A percentile compares a stretch with the other conserved stretches of the same genome.
These are phyloP conservation scores for Suhomyces sp. DNA, from an alignment of 805 yeast species.

Conservation along the genomic window DNA sequence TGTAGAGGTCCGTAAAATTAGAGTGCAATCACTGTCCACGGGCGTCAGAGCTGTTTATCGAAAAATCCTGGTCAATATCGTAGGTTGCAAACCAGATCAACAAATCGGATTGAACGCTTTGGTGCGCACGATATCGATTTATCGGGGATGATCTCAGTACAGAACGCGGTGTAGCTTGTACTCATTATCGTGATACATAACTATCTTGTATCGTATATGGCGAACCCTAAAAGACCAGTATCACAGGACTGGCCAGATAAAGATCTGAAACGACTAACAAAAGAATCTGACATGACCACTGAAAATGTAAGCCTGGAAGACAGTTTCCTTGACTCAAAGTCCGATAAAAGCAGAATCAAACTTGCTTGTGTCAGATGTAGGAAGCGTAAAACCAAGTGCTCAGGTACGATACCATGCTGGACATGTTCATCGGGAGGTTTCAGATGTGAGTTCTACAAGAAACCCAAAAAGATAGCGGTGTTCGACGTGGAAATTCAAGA, in stretches of 20 bases:
- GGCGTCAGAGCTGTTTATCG: not conserved
- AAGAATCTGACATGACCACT: not conserved
- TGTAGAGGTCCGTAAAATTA: not conserved
- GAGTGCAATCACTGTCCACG: too few species aligned
- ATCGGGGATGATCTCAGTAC: not conserved
- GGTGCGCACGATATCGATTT: not conserved
- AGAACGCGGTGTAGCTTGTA: not conserved
- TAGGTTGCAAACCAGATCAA: not conserved
- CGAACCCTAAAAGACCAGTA: not conserved
- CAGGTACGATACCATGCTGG: slow-evolving; percentile 23
- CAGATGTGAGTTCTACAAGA: slow-evolving; percentile 21
- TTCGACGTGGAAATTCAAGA: slow-evolving; percentile 22
- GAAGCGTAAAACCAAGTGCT: slow-evolving; percentile 26
- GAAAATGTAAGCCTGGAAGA: not conserved
- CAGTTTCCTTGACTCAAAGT: not conserved
- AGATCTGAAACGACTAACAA: not conserved
- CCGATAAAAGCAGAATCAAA: slow-evolving; percentile 3
- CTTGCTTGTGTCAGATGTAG: slow-evolving; percentile 25
- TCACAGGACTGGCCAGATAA: not conserved
- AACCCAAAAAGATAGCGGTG: slow-evolving; percentile 16
- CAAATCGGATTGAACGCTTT: not conserved
- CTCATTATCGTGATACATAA: not conserved
- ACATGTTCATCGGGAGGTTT: slow-evolving; percentile 12
- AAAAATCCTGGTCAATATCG: not conserved
- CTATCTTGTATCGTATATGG: not conserved